These are phyloP conservation scores for Sphagnum magellanicum DNA, from an alignment of 228 moss, liverwort and hornwort species.

Conservation along the genomic window DNA sequence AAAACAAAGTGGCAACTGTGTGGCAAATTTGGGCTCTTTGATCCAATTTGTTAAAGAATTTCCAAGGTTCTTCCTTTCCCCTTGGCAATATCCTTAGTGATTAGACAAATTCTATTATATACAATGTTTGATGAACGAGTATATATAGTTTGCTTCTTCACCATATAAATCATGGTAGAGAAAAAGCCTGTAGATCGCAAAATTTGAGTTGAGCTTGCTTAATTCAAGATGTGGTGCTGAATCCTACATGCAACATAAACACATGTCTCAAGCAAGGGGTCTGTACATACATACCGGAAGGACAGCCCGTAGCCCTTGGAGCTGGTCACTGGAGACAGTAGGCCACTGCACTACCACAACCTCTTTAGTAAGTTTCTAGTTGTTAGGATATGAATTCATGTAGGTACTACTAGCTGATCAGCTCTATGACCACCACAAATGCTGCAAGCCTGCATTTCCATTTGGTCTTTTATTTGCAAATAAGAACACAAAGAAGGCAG, in stretches of 20 bases:
- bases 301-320: slow-evolving; percentile 24
- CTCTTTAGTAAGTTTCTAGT: not conserved
- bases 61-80: too few relatives aligned
- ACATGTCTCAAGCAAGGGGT: not conserved
- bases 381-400: not conserved
- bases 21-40: too few relatives aligned
- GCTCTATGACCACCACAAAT: not conserved
- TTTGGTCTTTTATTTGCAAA: not conserved
- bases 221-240: not conserved
- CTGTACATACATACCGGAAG: slow-evolving; percentile 17
- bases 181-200: not conserved
- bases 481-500: not conserved
- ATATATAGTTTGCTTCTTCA: too few relatives aligned
- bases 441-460: not conserved
- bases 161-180: not conserved
- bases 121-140: too few relatives aligned
- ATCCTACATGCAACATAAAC: not conserved
- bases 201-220: not conserved
- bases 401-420: not conserved
- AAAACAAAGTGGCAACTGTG: too few relatives aligned
- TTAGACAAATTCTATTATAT: too few relatives aligned
- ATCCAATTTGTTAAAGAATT: too few relatives aligned
- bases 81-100: too few relatives aligned
- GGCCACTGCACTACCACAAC: slow-evolving; percentile 26
- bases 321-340: slow-evolving; percentile 29